phyloP scores from a whole-genome alignment of 2,329 filamentous ascomycete species.

The Rutstroemia sp. region DNA sequence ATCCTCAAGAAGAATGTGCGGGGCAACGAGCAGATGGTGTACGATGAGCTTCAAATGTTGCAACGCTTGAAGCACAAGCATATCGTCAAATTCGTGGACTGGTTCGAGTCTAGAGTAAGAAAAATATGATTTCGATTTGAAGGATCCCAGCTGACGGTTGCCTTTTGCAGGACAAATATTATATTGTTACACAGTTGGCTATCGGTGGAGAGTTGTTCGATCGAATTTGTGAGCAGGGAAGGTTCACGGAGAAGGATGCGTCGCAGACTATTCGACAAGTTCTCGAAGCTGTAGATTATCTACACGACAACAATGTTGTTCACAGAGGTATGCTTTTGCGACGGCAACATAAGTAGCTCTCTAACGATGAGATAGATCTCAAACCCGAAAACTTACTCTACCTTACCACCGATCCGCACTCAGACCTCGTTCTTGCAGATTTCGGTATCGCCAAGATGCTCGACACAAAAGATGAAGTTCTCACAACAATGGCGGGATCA shows the following conservation, averaged over 20 bases:
- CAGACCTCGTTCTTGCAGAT: conserved; percentile 86
- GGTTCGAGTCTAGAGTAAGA: conserved; percentile 93
- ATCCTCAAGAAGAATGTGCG: conserved; percentile 99
- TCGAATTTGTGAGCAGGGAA: conserved; percentile 94
- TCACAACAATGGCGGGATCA: conserved; percentile 97
- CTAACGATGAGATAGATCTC: conserved; percentile 55
- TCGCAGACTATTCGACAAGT: conserved; percentile 94
- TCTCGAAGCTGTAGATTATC: conserved; percentile 84
- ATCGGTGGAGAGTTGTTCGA: conserved; percentile 96
- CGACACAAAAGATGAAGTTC: conserved; percentile 79
- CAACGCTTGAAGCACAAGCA: conserved; percentile 87
- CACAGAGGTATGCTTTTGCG: conserved; percentile 62
- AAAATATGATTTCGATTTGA: neutral
- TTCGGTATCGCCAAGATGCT: conserved; percentile 99
- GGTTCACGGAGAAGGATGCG: conserved; percentile 91
- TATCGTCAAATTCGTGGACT: conserved; percentile 96
- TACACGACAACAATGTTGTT: conserved; percentile 91
- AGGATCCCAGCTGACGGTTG: conserved; percentile 4
- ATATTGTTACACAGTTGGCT: conserved; percentile 94
- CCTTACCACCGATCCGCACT: conserved; percentile 67
- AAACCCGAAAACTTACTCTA: conserved; percentile 98
- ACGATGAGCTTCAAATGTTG: conserved; percentile 91
- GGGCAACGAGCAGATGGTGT: conserved; percentile 97
- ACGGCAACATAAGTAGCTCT: neutral
- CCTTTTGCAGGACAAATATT: conserved; percentile 81